Base-by-base conservation (phyloP, 1,139 yeast genomes). In the Magnusiomyces fungicola region DNA sequence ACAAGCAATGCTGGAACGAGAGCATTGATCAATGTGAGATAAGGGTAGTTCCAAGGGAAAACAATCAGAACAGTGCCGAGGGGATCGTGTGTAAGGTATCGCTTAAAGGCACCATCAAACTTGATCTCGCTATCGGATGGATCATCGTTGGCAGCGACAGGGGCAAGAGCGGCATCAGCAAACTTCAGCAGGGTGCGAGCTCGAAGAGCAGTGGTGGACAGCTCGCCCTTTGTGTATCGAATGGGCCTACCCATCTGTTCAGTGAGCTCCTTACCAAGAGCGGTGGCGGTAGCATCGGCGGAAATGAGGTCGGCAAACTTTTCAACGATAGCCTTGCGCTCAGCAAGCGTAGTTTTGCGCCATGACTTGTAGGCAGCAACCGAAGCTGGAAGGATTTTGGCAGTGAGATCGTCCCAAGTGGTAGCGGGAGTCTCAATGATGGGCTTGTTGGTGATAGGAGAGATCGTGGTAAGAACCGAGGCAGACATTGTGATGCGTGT, bases 1-100 rank as follows among this genome's bases (percentile, higher is more conserved):
- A 90, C 81, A 46, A 88, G 83, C 57, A 86, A 71, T 44, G 92
- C 90, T 12, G 95, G 95, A 48, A 86, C 87, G 51, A 86, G 71
- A 60, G 86, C 85, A 86, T 92, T 85, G 40, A 87, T 74, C 69
- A 83, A 75, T 80, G 85, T 82, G 67, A 83, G 73, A 60, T 84
- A 72, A 48, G 95, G 95, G 74, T 84, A 85, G 68, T 85, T 85
- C 94, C 95, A 86, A 50, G 95, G 95, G 61, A 85, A 83, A 57
- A 87, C 83, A 66, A 83, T 86, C 47, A 89, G 88, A 65, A 86
- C 81, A 43, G 83, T 90, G 59, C 95, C 95, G 55, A 79, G 70
- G 50, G 89, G 88, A 63, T 81, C 88, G 42, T 58, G 74, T 48
- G 75, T 67, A 24, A 81, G 73, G 69, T 79, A 85, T 50, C 65